Evolutionary conservation across 805 yeast genomes (phyloP), one percentile per base, ranked within the genome.

Genomic region (Tetrapisispora nanseiensis): DNA sequence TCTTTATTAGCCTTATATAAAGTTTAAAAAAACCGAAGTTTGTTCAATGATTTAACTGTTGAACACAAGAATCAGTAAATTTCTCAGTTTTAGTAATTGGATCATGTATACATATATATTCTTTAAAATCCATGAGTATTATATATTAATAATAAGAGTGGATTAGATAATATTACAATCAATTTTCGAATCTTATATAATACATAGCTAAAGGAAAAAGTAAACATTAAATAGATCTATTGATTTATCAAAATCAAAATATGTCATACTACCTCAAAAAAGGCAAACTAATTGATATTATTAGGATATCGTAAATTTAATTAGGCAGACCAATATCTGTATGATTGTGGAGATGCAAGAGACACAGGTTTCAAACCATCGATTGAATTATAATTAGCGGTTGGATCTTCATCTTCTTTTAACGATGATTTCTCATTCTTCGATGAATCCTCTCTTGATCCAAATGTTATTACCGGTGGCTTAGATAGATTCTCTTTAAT

Each of bases 251-350:
- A 29, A 15, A 19, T 19, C n/a, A 29, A 15, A 15, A 29, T 29
- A 15, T 29, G n/a, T 29, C 10, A 29, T 19, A 13, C 16, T 29
- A 15, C 27, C 11, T 4, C 18, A 29, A n/a, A 8, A 13, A 29
- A 29, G n/a, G 32, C 8, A 29, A 15, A 6, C 32, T 13, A n/a
- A n/a, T 29, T 29, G 19, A 29, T 6, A 32, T 18, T 32, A 32
- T 9, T 15, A 18, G 16, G 6, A 19, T 18, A 3, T 7, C 15
- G 11, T 18, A 16, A 32, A 27, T 33, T 8, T 27, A 8, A 8
- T 46, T 51, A 75, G 36, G 81, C 82, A 35, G 80, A 72, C 84
- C 84, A 79, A 54, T 75, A 78, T 50, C 82, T 73, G 52, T 78
- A 79, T 36, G 73, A 61, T 52, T 75, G 80, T 7, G 84, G 83